phyloP scores from a whole-genome alignment of 306 rosid species.

The Malus sieversii region DNA sequence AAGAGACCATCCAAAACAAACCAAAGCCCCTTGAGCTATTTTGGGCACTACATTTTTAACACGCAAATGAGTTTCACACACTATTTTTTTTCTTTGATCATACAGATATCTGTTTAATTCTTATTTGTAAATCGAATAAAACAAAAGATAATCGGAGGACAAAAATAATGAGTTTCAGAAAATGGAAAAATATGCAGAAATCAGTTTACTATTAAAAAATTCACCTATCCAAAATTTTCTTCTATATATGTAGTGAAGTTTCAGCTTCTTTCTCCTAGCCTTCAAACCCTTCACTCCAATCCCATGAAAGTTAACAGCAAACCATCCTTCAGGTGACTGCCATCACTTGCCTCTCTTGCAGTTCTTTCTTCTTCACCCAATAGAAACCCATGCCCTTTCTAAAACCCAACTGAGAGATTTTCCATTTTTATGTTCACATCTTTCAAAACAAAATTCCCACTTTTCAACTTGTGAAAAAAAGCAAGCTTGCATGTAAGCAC shows the following conservation, averaged over 20 bases:
- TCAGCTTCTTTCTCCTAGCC: not conserved
- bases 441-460: constrained; percentile 4
- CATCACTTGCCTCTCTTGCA: not conserved
- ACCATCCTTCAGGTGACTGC: not conserved
- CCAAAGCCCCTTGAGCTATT: not conserved
- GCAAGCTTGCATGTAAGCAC: constrained; percentile 11
- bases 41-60: constrained; percentile 11
- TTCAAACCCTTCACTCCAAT: not conserved
- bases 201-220: not conserved
- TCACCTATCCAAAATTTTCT: not conserved
- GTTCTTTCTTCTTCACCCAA: not conserved
- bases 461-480: constrained; percentile 18
- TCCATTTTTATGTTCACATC: constrained; percentile 19
- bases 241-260: not conserved
- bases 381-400: not conserved
- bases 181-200: not conserved
- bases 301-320: not conserved
- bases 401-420: constrained; percentile 11
- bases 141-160: too few species aligned
- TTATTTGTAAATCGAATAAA: too few species aligned
- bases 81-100: too few species aligned
- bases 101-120: too few species aligned
- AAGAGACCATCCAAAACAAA: not conserved
- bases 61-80: too few species aligned
- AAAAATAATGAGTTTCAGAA: too few species aligned